phyloP scores from a whole-genome alignment of 73 alveolate species.

The Stentor roeselii region DNA sequence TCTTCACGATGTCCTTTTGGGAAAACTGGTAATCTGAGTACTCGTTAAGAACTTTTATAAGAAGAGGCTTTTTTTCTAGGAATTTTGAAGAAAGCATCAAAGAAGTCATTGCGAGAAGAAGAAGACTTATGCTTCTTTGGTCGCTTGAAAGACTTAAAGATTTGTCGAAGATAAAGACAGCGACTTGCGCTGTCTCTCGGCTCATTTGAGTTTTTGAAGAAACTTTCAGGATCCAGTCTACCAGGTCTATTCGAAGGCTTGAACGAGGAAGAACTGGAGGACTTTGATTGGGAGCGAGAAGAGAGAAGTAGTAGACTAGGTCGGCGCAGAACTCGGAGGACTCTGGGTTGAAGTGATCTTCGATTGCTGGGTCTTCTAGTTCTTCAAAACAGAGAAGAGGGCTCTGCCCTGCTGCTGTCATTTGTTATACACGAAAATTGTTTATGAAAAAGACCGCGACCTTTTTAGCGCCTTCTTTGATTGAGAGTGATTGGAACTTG shows the following conservation, averaged over 20 bases:
- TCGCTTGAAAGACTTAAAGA: neutral
- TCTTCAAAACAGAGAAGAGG: no score
- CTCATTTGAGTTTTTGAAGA: neutral
- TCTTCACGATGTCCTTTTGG: neutral
- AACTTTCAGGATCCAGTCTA: neutral
- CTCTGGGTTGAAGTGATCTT: no score
- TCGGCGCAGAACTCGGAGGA: no score
- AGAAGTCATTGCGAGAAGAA: neutral
- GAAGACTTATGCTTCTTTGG: neutral
- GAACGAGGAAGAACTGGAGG: neutral
- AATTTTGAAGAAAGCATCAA: neutral
- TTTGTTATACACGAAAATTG: no score
- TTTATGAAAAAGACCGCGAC: no score
- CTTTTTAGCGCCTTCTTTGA: no score
- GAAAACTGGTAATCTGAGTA: neutral
- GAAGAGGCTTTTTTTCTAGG: neutral
- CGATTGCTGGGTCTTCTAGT: no score
- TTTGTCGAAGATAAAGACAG: neutral
- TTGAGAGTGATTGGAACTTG: no score
- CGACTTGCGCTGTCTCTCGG: neutral
- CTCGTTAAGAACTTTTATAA: neutral
- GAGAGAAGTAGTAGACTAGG: conserved; percentile 1
- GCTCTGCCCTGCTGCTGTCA: no score
- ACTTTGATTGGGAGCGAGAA: neutral
- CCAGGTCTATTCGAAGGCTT: neutral